phyloP scores from a whole-genome alignment of 768 basidiomycete genomes.

The Crassisporium funariophilum region DNA sequence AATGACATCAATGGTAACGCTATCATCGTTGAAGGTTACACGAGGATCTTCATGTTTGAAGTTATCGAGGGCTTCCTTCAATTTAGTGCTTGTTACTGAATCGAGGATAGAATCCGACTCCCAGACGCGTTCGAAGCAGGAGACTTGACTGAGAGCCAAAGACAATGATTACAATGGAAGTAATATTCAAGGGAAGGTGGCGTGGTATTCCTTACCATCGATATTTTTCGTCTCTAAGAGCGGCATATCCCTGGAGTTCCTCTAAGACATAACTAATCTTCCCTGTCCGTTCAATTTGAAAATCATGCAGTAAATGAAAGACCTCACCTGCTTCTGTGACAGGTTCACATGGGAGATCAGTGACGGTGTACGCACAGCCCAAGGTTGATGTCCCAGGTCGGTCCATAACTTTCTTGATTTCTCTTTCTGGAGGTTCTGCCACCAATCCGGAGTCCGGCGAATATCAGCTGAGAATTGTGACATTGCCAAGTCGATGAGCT shows the following conservation, averaged over 20 bases:
- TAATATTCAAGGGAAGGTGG: not conserved
- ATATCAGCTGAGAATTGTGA: constrained; percentile 46
- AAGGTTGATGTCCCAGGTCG: constrained; percentile 25
- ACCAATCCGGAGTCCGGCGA: constrained; percentile 43
- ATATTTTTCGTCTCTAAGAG: constrained; percentile 38
- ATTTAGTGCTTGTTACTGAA: not conserved
- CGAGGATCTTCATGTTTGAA: constrained; percentile 17
- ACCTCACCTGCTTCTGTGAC: constrained; percentile 41
- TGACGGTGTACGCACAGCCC: constrained; percentile 40
- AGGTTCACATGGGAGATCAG: constrained; percentile 32
- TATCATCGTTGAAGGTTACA: constrained; percentile 16
- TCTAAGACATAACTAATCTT: constrained; percentile 52
- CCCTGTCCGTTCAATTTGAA: not conserved
- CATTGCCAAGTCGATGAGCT: constrained; percentile 56
- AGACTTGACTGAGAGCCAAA: constrained; percentile 48
- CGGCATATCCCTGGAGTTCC: constrained; percentile 48
- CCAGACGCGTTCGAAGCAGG: constrained; percentile 62
- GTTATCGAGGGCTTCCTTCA: constrained; percentile 25
- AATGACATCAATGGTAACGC: constrained; percentile 31
- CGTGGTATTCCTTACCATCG: constrained; percentile 33
- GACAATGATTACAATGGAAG: constrained; percentile 1
- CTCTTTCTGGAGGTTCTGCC: constrained; percentile 30
- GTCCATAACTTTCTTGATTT: constrained; percentile 35
- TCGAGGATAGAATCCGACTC: constrained; percentile 36
- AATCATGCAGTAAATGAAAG: not conserved